Percentiles rank a stretch among this genome's conserved stretches.
Evolutionary conservation across 345 rosid genomes (phyloP).

Genomic region (Firmiana major): DNA sequence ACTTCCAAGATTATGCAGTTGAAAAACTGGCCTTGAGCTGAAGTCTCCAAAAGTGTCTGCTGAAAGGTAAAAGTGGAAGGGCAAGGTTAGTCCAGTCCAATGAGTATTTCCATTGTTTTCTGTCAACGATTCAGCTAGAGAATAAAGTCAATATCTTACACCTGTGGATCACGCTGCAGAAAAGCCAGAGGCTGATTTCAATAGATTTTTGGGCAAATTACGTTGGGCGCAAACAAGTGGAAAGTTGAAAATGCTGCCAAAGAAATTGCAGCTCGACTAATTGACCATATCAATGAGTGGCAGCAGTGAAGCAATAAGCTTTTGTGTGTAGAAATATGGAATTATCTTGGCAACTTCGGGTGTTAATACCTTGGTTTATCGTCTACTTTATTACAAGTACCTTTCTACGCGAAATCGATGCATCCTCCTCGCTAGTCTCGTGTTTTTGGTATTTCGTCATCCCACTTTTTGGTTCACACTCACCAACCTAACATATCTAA

Average conservation of each 20-base stretch:
- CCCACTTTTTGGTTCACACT: not conserved
- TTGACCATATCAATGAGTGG: not conserved
- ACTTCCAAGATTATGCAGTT: not conserved
- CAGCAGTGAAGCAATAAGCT: not conserved
- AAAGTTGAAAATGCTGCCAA: not conserved
- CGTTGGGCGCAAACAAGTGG: not conserved
- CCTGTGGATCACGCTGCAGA: not conserved
- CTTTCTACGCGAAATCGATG: not conserved
- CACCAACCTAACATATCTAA: not conserved
- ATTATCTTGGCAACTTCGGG: not conserved
- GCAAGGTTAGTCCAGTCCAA: not conserved
- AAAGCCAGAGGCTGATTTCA: not conserved
- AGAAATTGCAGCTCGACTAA: not conserved
- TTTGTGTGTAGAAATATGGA: not conserved
- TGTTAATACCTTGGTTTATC: not conserved
- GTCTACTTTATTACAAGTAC: not conserved
- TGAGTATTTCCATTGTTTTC: not conserved
- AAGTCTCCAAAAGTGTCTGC: not conserved
- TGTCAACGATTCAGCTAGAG: not conserved
- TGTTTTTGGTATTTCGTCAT: not conserved
- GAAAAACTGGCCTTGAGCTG: not conserved
- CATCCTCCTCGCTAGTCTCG: not conserved
- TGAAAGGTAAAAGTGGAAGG: not conserved
- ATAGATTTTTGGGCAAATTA: not conserved
- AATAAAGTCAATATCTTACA: not conserved